Conservation (phyloP, 164 flowering plant species). For the Aristolochia fimbriata region DNA sequence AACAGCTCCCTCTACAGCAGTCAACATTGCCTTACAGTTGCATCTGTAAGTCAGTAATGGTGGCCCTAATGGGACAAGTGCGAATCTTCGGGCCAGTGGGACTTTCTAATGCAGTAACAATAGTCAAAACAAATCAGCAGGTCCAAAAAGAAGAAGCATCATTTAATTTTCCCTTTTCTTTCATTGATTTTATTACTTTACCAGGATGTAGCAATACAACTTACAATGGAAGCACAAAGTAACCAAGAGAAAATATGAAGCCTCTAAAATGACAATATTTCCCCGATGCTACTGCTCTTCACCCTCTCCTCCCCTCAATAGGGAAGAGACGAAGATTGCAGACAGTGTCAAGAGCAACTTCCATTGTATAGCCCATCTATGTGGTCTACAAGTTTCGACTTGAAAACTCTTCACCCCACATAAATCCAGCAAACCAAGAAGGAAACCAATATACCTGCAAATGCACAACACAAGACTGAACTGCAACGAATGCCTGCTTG, state of each 20-base stretch:
- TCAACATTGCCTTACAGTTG: slow-evolving; percentile 91
- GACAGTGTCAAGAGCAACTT: too few relatives aligned
- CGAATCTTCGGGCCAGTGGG: slow-evolving; percentile 90
- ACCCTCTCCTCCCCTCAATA: too few relatives aligned
- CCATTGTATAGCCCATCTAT: too few relatives aligned
- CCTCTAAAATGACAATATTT: too few relatives aligned
- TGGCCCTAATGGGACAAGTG: slow-evolving; percentile 96
- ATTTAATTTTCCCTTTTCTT: too few relatives aligned
- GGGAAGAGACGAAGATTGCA: too few relatives aligned
- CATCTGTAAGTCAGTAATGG: slow-evolving; percentile 87
- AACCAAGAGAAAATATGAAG: too few relatives aligned
- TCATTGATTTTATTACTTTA: too few relatives aligned
- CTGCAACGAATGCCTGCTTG: slow-evolving; percentile 99
- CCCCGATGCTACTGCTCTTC: too few relatives aligned
- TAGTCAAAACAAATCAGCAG: neutral
- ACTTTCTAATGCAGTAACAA: slow-evolving; percentile 51
- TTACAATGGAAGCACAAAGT: too few relatives aligned
- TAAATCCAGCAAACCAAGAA: neutral
- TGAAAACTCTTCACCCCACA: neutral
- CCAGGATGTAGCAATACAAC: too few relatives aligned
- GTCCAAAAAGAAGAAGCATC: neutral
- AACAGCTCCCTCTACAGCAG: slow-evolving; percentile 74
- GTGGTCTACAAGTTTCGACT: neutral
- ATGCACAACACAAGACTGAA: slow-evolving; percentile 99
- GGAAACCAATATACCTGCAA: slow-evolving; percentile 53